phyloP scores from a whole-genome alignment of 2,329 filamentous ascomycete species.

The Chaetomiaceae sp. region DNA sequence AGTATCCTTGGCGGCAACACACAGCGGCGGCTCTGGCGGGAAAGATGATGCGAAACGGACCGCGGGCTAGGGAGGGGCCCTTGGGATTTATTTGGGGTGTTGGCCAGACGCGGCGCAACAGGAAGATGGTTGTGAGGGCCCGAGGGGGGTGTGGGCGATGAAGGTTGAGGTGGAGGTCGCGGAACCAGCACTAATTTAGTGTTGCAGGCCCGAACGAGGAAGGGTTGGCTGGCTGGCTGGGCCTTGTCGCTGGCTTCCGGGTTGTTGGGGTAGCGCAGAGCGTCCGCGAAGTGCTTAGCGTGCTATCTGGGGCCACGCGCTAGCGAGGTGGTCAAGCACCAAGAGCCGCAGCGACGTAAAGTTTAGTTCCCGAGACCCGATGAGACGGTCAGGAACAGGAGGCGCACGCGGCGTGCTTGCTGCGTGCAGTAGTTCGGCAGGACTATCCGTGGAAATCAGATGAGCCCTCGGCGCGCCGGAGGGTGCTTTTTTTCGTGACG shows the following conservation, averaged over 20 bases:
- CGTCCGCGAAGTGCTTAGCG: constrained; percentile 18
- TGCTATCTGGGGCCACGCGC: constrained; percentile 15
- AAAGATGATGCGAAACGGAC: neutral
- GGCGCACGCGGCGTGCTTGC: neutral
- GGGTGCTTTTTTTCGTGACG: neutral
- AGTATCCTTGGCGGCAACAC: constrained; percentile 1
- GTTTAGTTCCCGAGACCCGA: constrained; percentile 14
- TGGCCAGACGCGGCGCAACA: neutral
- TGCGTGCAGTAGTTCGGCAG: constrained; percentile 11
- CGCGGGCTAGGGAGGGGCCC: neutral
- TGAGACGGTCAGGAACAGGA: neutral
- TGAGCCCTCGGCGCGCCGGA: neutral
- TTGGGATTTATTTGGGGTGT: constrained; percentile 8
- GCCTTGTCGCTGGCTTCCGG: neutral
- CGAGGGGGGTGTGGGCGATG: constrained; percentile 10
- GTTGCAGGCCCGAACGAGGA: constrained; percentile 19
- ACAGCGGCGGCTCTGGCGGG: neutral
- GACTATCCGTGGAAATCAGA: too few relatives aligned
- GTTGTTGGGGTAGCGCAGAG: constrained; percentile 5
- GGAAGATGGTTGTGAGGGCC: constrained; percentile 1
- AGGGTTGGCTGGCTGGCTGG: constrained; percentile 15
- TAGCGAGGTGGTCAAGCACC: constrained; percentile 14
- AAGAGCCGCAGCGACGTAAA: constrained; percentile 18
- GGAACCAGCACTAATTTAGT: constrained; percentile 19
- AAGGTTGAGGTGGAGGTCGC: neutral